A percentile compares a stretch with the other conserved stretches of the same genome.
These are phyloP conservation scores for Cupressus sempervirens DNA, from an alignment of 75 land plant species.

Conservation along the genomic window DNA sequence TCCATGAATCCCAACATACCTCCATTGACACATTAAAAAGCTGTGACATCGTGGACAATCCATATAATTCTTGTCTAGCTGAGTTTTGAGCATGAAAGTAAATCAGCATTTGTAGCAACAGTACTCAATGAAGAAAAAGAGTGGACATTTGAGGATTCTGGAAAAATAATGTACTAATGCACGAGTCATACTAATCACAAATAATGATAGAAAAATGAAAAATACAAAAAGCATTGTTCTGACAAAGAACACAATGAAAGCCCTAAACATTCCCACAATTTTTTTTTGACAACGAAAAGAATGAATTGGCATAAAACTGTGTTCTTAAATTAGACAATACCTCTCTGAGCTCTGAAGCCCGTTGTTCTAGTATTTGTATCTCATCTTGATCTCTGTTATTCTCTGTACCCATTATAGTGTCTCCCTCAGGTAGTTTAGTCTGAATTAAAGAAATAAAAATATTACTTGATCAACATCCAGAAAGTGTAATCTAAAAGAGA, in stretches of 20 bases:
- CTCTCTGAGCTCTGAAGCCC: slow-evolving; percentile 55
- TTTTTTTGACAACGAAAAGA: not conserved
- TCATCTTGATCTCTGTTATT: slow-evolving; percentile 35
- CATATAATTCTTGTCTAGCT: not conserved
- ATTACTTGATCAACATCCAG: not conserved
- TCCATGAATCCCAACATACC: too few species aligned
- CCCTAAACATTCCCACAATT: not conserved
- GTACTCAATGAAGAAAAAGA: not conserved
- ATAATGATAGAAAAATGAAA: not conserved
- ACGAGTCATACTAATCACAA: not conserved
- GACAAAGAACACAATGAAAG: not conserved
- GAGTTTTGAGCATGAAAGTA: not conserved
- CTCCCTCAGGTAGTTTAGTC: slow-evolving; percentile 32
- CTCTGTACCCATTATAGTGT: slow-evolving; percentile 17
- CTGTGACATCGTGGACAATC: not conserved
- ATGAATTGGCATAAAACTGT: not conserved
- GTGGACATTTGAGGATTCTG: not conserved
- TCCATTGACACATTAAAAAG: too few species aligned
- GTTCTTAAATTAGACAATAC: slow-evolving; percentile 21
- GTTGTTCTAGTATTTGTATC: slow-evolving; percentile 59
- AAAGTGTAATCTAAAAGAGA: not conserved
- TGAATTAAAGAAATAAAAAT: slow-evolving; percentile 11
- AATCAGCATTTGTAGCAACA: not conserved
- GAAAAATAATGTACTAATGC: not conserved
- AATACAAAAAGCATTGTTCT: not conserved